Conservation (phyloP, 306 rosid species). For the Acacia crassicarpa region DNA sequence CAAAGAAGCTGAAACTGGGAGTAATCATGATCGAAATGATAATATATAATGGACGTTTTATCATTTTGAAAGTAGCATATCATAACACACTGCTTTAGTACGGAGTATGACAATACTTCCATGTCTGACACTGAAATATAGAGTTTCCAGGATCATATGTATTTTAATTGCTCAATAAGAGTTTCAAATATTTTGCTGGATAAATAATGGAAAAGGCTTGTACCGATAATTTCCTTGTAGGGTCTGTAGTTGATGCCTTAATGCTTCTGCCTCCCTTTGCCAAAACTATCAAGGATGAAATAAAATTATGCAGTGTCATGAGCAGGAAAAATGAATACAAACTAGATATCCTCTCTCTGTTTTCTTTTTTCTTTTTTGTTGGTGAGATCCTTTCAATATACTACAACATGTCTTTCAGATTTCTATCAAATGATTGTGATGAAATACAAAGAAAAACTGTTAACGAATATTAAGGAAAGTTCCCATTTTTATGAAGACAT, state of each 20-base stretch:
- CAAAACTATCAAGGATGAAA: slow-evolving; percentile 60
- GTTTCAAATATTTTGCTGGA: background rate
- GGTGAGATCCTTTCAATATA: slow-evolving; percentile 1
- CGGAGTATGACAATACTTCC: slow-evolving; percentile 4
- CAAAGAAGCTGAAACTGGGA: background rate
- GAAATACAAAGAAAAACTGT: background rate
- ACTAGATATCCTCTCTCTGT: background rate
- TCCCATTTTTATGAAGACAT: background rate
- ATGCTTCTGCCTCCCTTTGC: slow-evolving; percentile 72
- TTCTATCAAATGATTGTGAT: background rate
- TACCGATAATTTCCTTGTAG: slow-evolving; percentile 79
- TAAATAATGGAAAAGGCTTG: slow-evolving; percentile 29
- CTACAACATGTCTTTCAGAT: slow-evolving; percentile 9
- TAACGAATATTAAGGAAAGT: background rate
- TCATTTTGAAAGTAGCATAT: slow-evolving; percentile 17
- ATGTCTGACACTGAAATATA: background rate
- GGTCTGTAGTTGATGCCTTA: slow-evolving; percentile 75
- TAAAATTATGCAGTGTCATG: slow-evolving; percentile 19
- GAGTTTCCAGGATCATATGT: slow-evolving; percentile 10
- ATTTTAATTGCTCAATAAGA: slow-evolving; percentile 10
- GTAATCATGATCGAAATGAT: background rate
- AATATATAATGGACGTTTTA: slow-evolving; percentile 9
- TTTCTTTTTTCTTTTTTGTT: background rate
- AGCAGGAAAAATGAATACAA: background rate
- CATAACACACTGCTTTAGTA: slow-evolving; percentile 13